Percentiles rank a stretch among this genome's conserved stretches.
Conservation (phyloP, 495 filamentous ascomycete genomes). For the Xanthoparmelia taractica region DNA sequence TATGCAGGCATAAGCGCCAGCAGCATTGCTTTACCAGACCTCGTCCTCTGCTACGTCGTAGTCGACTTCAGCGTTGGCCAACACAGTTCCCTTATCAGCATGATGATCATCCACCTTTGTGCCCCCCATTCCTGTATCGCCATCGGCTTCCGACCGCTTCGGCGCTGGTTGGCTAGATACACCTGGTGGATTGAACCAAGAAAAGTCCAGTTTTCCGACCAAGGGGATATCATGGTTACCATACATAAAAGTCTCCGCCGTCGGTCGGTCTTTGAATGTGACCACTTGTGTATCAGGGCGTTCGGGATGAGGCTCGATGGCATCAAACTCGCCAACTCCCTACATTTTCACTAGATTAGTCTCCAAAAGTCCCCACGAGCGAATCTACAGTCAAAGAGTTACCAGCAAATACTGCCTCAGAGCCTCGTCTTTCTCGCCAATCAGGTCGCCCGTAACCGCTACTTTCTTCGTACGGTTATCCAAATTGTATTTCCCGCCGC, state of each 20-base stretch:
- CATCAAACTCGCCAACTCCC: slow-evolving; percentile 77
- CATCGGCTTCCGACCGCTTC: slow-evolving; percentile 22
- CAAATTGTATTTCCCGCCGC: slow-evolving; percentile 62
- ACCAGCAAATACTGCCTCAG: slow-evolving; percentile 82
- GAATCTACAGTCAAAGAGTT: slow-evolving; percentile 33
- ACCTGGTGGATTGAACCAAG: slow-evolving; percentile 51
- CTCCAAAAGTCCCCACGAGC: neutral
- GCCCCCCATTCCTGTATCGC: slow-evolving; percentile 37
- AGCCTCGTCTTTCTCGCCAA: slow-evolving; percentile 68
- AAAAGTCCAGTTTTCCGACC: slow-evolving; percentile 66
- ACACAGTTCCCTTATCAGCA: slow-evolving; percentile 26
- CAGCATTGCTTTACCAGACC: slow-evolving; percentile 3
- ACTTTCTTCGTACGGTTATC: slow-evolving; percentile 83
- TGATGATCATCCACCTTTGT: slow-evolving; percentile 15
- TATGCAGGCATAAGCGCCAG: neutral
- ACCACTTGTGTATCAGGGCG: slow-evolving; percentile 54
- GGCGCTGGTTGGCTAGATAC: neutral
- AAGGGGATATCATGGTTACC: slow-evolving; percentile 58
- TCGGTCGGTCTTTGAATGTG: slow-evolving; percentile 81
- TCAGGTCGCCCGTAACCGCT: slow-evolving; percentile 60
- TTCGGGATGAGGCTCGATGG: slow-evolving; percentile 58
- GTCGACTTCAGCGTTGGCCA: slow-evolving; percentile 47
- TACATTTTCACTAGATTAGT: slow-evolving; percentile 30
- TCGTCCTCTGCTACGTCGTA: slow-evolving; percentile 33
- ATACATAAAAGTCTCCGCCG: slow-evolving; percentile 79